A percentile compares a stretch with the other conserved stretches of the same genome.
These are phyloP conservation scores for Ascochyta koolunga DNA, from an alignment of 2,329 filamentous ascomycete genomes.

Conservation along the genomic window DNA sequence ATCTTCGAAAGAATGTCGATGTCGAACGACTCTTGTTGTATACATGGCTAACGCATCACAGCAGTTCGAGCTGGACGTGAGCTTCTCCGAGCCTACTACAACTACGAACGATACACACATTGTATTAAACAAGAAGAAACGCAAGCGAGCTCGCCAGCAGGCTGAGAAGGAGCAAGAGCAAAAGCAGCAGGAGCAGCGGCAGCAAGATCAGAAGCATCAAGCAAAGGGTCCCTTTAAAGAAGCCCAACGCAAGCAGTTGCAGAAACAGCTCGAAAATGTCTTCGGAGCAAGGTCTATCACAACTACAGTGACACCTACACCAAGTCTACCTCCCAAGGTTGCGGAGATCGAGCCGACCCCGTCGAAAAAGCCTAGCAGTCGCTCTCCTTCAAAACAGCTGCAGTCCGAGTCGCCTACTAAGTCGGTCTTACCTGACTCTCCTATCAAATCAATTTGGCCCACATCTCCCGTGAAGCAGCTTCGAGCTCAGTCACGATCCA, in stretches of 20 bases:
- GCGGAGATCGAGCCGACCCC: constrained; percentile 6
- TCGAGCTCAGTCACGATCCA: constrained; percentile 27
- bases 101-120: constrained; percentile 2
- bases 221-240: constrained; percentile 15
- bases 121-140: constrained; percentile 34
- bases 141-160: constrained; percentile 33
- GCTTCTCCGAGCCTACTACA: not conserved
- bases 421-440: not conserved
- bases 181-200: constrained; percentile 11
- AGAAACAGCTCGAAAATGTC: constrained; percentile 11
- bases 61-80: constrained; percentile 3
- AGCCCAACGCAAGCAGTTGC: constrained; percentile 15
- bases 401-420: not conserved
- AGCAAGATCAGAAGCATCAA: constrained; percentile 17
- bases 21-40: not conserved
- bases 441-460: not conserved
- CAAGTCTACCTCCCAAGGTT: not conserved
- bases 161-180: constrained; percentile 31
- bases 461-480: constrained; percentile 15
- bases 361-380: constrained; percentile 10
- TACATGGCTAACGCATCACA: not conserved
- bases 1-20: not conserved
- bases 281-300: not conserved
- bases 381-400: constrained; percentile 11
- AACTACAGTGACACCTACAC: not conserved